Evolutionary conservation across 2,329 filamentous ascomycete species (phyloP).

Genomic region (Paraphoma chrysanthemicola): DNA sequence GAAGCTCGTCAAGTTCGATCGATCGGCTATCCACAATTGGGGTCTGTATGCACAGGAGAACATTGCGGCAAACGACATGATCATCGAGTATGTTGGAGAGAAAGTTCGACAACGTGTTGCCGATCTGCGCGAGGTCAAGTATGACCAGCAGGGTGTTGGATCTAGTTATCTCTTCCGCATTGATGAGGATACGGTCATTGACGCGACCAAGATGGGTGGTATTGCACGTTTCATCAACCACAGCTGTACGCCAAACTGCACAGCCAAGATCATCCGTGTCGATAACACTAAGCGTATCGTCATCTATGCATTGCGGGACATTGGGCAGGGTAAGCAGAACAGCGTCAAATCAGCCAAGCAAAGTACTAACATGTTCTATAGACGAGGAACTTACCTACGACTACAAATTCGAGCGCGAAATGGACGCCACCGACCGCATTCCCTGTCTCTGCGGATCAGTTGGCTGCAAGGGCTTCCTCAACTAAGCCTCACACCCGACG

Average conservation of each 20-base stretch:
- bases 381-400: conserved; percentile 99
- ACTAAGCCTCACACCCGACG: conserved; percentile 61
- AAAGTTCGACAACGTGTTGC: conserved; percentile 96
- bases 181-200: conserved; percentile 95
- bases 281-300: conserved; percentile 98
- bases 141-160: conserved; percentile 94
- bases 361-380: conserved; percentile 52
- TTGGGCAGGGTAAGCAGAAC: conserved; percentile 80
- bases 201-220: conserved; percentile 97
- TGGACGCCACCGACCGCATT: conserved; percentile 92
- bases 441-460: conserved; percentile 96
- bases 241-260: conserved; percentile 97
- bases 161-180: conserved; percentile 98
- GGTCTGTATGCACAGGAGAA: conserved; percentile 97
- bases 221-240: conserved; percentile 99
- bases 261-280: conserved; percentile 98
- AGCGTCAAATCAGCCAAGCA: neutral
- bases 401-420: conserved; percentile 99
- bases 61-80: conserved; percentile 97
- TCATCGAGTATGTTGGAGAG: conserved; percentile 99
- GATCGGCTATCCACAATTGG: conserved; percentile 99
- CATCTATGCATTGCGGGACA: conserved; percentile 96
- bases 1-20: conserved; percentile 97
- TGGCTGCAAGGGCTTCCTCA: conserved; percentile 98
- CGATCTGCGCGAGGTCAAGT: conserved; percentile 91